Percentiles rank a stretch among this genome's conserved stretches.
These are phyloP conservation scores for Paratinospora sagittata DNA, from an alignment of 164 flowering plant species.

Conservation along the genomic window DNA sequence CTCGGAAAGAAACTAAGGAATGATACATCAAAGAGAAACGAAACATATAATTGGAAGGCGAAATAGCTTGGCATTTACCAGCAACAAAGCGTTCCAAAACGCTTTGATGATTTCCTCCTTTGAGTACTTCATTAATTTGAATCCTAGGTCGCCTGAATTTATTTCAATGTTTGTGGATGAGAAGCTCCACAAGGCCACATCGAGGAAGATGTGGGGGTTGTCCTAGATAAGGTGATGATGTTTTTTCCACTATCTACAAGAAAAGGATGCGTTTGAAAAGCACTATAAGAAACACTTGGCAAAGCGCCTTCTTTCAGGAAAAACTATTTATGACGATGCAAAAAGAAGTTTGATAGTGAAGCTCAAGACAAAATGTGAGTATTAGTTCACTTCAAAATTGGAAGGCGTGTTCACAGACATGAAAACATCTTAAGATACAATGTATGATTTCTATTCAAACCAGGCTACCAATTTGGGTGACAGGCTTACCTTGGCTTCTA, in stretches of 20 bases:
- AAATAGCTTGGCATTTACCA: constrained; percentile 55
- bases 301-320: constrained; percentile 50
- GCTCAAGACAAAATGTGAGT: constrained; percentile 66
- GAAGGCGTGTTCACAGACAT: constrained; percentile 82
- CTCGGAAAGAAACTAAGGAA: no score
- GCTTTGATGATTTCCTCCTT: constrained; percentile 89
- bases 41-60: no score
- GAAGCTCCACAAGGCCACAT: constrained; percentile 52
- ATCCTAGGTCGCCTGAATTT: constrained; percentile 67
- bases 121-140: constrained; percentile 83
- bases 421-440: constrained; percentile 78
- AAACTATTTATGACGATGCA: constrained; percentile 63
- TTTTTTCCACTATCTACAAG: constrained; percentile 60
- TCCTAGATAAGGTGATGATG: constrained; percentile 67
- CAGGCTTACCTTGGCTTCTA: constrained; percentile 58
- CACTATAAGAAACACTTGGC: constrained; percentile 62
- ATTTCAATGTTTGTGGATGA: constrained; percentile 66
- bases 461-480: constrained; percentile 52
- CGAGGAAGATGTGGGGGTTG: constrained; percentile 53
- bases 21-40: no score
- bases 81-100: constrained; percentile 87
- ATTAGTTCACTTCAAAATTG: constrained; percentile 57
- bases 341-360: constrained; percentile 61
- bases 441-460: constrained; percentile 50
- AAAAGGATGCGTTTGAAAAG: constrained; percentile 57